Conservation (phyloP, 192 early-diverging fungal species). For the Phlyctochytrium bullatum region DNA sequence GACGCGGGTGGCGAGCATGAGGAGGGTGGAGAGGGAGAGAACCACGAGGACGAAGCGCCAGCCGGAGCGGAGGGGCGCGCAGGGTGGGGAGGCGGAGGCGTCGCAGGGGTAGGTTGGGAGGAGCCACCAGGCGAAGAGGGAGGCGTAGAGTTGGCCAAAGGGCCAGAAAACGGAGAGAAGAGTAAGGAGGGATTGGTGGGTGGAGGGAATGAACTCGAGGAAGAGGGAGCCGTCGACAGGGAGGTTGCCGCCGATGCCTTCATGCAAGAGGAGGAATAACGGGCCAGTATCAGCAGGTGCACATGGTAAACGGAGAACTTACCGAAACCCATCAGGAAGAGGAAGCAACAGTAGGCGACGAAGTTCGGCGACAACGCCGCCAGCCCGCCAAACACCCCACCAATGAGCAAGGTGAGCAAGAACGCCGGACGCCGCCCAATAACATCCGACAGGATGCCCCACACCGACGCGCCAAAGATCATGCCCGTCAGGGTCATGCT, state of each 20-base stretch:
- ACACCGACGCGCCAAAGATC: slow-evolving; percentile 79
- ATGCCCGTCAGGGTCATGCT: slow-evolving; percentile 63
- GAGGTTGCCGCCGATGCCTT: slow-evolving; percentile 11
- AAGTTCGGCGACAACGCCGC: slow-evolving; percentile 68
- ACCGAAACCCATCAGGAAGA: slow-evolving; percentile 73
- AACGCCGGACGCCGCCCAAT: slow-evolving; percentile 75
- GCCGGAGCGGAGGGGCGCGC: not conserved
- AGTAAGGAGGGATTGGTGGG: slow-evolving; percentile 76
- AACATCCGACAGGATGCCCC: slow-evolving; percentile 73
- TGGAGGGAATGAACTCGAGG: slow-evolving; percentile 78
- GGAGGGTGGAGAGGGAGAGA: slow-evolving; percentile 57
- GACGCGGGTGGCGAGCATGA: slow-evolving; percentile 71
- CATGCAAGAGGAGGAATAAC: not conserved
- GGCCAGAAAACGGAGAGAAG: slow-evolving; percentile 85
- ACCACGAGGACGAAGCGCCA: slow-evolving; percentile 76
- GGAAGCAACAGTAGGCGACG: slow-evolving; percentile 54
- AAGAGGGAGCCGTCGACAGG: slow-evolving; percentile 57
- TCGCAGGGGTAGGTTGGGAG: slow-evolving; percentile 53
- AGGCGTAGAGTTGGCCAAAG: slow-evolving; percentile 71
- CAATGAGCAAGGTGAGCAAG: slow-evolving; percentile 69
- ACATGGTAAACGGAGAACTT: slow-evolving; percentile 61
- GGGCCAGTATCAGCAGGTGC: not conserved
- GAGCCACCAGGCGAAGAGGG: slow-evolving; percentile 60
- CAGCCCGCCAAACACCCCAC: slow-evolving; percentile 68
- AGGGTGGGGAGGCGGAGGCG: not conserved